phyloP scores from a whole-genome alignment of 1,139 yeast species.

The Geotrichum fermentans region DNA sequence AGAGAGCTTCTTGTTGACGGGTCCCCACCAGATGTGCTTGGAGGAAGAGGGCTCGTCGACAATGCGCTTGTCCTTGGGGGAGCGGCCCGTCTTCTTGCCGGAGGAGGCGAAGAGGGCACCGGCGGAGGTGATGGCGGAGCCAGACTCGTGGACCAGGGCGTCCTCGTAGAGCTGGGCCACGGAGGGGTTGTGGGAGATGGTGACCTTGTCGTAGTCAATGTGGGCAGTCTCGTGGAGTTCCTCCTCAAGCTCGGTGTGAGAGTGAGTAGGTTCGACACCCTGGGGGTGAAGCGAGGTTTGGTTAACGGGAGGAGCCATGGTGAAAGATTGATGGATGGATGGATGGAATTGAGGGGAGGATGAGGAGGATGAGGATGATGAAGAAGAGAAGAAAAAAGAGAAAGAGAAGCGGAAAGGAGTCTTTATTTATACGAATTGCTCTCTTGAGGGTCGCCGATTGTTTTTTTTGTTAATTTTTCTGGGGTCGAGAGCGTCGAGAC shows the following conservation, averaged over 20 bases:
- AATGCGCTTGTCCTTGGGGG: slow-evolving; percentile 97
- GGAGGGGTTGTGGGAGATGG: slow-evolving; percentile 80
- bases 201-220: slow-evolving; percentile 41
- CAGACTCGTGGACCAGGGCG: slow-evolving; percentile 75
- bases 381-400: slow-evolving; percentile 1
- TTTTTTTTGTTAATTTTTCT: no score
- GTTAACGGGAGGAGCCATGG: slow-evolving; percentile 39
- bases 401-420: background rate
- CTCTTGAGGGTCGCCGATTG: no score
- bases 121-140: slow-evolving; percentile 86
- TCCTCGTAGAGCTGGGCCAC: slow-evolving; percentile 93
- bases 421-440: background rate
- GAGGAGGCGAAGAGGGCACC: slow-evolving; percentile 97
- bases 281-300: slow-evolving; percentile 41
- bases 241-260: slow-evolving; percentile 40
- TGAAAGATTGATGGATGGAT: background rate
- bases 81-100: slow-evolving; percentile 95
- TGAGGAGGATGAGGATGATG: background rate
- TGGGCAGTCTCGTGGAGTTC: slow-evolving; percentile 40
- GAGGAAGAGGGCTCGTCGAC: slow-evolving; percentile 88
- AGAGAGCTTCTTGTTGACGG: slow-evolving; percentile 91
- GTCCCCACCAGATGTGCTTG: slow-evolving; percentile 97
- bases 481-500: no score
- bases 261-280: slow-evolving; percentile 40
- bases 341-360: background rate